Conservation (phyloP, 306 rosid species). For the Mucuna pruriens region DNA sequence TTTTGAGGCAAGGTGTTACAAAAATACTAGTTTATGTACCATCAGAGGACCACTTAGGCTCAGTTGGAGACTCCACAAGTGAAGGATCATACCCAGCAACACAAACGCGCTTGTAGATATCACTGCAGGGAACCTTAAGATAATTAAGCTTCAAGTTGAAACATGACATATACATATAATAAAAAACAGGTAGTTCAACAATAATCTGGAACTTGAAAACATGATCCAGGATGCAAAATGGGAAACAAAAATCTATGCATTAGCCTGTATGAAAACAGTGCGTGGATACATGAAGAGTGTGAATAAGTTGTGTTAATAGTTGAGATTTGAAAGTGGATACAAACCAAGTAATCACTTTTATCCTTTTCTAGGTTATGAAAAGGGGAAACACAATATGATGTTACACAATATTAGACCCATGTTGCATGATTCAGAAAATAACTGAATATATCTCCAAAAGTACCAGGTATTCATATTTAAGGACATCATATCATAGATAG, state of each 20-base stretch:
- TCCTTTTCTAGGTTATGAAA: conserved; percentile 1
- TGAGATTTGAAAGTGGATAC: conserved; percentile 24
- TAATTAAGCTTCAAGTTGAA: conserved; percentile 33
- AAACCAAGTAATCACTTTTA: conserved; percentile 19
- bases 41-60: conserved; percentile 92
- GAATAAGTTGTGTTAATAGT: conserved; percentile 7
- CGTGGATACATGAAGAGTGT: not conserved
- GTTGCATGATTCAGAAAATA: conserved; percentile 18
- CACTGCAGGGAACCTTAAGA: conserved; percentile 54
- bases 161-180: not conserved
- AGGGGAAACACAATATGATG: not conserved
- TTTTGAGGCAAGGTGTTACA: not conserved
- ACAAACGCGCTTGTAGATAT: conserved; percentile 62
- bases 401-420: not conserved
- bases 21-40: conserved; percentile 54
- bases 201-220: conserved; percentile 3
- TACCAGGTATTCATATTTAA: conserved; percentile 9
- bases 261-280: conserved; percentile 4
- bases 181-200: not conserved
- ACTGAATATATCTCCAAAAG: conserved; percentile 4
- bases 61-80: conserved; percentile 83
- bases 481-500: not conserved
- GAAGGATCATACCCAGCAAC: conserved; percentile 77
- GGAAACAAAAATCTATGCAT: not conserved
- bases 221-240: not conserved